A percentile compares a stretch with the other conserved stretches of the same genome.
phyloP scores from a whole-genome alignment of 139 green algal species.

The Auxenochlorella pyrenoidosa region DNA sequence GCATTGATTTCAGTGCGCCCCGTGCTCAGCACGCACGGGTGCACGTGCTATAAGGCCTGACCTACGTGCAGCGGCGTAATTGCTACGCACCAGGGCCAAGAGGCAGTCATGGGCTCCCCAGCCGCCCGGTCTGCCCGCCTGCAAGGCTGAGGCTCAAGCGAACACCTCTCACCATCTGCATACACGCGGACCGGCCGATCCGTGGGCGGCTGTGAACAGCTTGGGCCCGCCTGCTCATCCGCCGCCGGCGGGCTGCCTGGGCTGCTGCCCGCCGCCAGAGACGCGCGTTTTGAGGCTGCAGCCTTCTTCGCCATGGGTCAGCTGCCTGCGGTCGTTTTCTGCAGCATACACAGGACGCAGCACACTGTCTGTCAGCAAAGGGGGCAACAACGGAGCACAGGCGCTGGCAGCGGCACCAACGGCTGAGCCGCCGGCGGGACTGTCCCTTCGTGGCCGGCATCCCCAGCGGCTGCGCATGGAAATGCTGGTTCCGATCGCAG shows the following conservation, averaged over 20 bases:
- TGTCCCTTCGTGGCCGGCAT: too few relatives aligned
- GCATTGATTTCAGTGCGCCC: too few relatives aligned
- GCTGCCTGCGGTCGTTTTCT: not conserved
- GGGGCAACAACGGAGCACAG: too few relatives aligned
- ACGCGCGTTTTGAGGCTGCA: not conserved
- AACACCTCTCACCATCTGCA: constrained; percentile 73
- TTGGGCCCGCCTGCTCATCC: not conserved
- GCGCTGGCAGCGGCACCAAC: too few relatives aligned
- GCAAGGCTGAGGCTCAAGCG: not conserved
- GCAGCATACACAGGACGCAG: not conserved
- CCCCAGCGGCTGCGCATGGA: too few relatives aligned
- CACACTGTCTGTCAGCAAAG: too few relatives aligned
- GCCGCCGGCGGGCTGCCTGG: not conserved
- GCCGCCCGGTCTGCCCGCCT: not conserved
- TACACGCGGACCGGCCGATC: constrained; percentile 82
- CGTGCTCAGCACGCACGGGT: too few relatives aligned
- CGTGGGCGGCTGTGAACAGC: not conserved
- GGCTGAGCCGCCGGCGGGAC: too few relatives aligned
- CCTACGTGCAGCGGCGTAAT: not conserved
- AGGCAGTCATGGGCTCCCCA: not conserved
- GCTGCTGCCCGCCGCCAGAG: not conserved
- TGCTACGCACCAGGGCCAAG: too few relatives aligned
- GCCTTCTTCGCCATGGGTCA: not conserved
- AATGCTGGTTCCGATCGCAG: too few relatives aligned
- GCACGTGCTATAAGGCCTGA: too few relatives aligned